Conservation (phyloP, 805 yeast species). For the Suhomyces kilbournensis region DNA sequence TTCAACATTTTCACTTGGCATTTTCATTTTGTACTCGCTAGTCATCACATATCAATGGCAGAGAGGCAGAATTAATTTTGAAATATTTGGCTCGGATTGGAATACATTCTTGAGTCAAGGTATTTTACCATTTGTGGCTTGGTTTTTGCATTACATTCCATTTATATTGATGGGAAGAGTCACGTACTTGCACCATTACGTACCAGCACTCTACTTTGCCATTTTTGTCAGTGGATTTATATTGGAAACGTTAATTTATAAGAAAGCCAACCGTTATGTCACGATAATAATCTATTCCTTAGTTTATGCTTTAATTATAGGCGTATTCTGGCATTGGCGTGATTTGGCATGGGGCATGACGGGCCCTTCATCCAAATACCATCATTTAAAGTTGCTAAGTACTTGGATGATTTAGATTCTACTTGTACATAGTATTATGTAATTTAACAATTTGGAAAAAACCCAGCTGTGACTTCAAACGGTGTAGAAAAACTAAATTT, state of each 20-base stretch:
- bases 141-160: slow-evolving; percentile 41
- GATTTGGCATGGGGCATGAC: slow-evolving; percentile 82
- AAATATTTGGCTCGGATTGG: slow-evolving; percentile 26
- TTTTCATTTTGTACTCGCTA: slow-evolving; percentile 18
- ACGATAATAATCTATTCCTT: slow-evolving; percentile 35
- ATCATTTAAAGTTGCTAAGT: slow-evolving; percentile 25
- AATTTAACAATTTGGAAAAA: not conserved
- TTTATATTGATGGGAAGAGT: slow-evolving; percentile 44
- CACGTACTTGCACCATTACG: slow-evolving; percentile 44
- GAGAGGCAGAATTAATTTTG: slow-evolving; percentile 25
- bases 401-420: slow-evolving; percentile 2
- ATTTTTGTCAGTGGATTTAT: slow-evolving; percentile 20
- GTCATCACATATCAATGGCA: slow-evolving; percentile 24
- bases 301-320: slow-evolving; percentile 51
- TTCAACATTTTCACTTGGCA: slow-evolving; percentile 24
- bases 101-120: slow-evolving; percentile 28
- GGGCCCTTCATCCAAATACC: slow-evolving; percentile 27
- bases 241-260: slow-evolving; percentile 19
- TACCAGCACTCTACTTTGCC: slow-evolving; percentile 41
- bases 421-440: not conserved
- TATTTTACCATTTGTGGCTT: slow-evolving; percentile 36
- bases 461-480: not conserved
- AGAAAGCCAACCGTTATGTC: slow-evolving; percentile 12
- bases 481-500: no score
- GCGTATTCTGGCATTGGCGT: slow-evolving; percentile 56